Percentiles rank a stretch among this genome's conserved stretches.
These are phyloP conservation scores for Neofusicoccum parvum DNA, from an alignment of 2,329 filamentous ascomycete species.

Conservation along the genomic window DNA sequence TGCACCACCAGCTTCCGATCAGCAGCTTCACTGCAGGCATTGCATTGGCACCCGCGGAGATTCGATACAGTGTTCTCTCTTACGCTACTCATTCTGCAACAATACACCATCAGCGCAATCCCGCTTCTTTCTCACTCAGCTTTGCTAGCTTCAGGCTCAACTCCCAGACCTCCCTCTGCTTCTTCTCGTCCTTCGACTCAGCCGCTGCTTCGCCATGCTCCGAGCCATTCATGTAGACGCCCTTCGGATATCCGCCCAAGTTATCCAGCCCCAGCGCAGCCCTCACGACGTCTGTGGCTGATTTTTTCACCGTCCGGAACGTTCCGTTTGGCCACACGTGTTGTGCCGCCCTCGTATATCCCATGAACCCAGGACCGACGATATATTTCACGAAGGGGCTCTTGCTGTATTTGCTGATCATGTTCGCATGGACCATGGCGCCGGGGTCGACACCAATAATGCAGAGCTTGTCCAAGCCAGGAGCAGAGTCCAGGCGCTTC, in stretches of 20 bases:
- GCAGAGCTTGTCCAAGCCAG: neutral
- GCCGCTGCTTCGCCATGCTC: neutral
- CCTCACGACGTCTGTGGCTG: conserved; percentile 6
- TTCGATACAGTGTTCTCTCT: too few species aligned
- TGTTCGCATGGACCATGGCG: neutral
- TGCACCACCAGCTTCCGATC: too few species aligned
- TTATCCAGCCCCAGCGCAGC: neutral
- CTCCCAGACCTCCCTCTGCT: conserved; percentile 6
- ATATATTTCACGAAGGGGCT: neutral
- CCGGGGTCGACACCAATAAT: neutral
- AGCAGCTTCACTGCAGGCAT: too few species aligned
- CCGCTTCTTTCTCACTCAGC: neutral
- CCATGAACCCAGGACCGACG: neutral
- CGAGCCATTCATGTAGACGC: conserved; percentile 7
- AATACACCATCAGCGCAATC: too few species aligned
- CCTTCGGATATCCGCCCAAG: neutral
- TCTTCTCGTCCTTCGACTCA: neutral
- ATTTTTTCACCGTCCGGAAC: neutral
- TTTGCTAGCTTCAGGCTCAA: neutral
- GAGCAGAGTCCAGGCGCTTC: neutral
- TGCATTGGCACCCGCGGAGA: too few species aligned
- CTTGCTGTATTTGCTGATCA: neutral
- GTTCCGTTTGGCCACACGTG: neutral
- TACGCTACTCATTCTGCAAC: too few species aligned
- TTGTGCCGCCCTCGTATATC: neutral